Percentiles rank a stretch among this genome's conserved stretches.
Evolutionary conservation across 148 eudicot species (phyloP).

Genomic region (Chenopodium formosanum): DNA sequence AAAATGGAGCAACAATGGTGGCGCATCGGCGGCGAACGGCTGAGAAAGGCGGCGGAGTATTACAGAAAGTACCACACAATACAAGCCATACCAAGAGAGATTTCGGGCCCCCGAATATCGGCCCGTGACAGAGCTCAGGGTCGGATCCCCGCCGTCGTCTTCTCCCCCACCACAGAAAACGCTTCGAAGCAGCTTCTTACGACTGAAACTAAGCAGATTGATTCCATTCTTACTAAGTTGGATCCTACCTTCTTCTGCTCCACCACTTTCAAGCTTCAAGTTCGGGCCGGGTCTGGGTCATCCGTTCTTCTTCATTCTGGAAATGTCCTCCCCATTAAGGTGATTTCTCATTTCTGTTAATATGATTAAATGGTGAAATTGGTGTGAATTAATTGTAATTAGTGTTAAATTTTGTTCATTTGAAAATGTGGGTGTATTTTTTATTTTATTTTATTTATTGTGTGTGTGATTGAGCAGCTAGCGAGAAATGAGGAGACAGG

Average conservation of each 20-base stretch:
- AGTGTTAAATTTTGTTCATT: too few relatives aligned
- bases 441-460: neutral
- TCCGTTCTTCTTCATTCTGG: slow-evolving; percentile 54
- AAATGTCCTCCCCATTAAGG: slow-evolving; percentile 79
- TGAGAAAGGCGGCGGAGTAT: slow-evolving; percentile 24
- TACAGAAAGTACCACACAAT: slow-evolving; percentile 62
- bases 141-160: slow-evolving; percentile 82
- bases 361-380: neutral
- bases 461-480: slow-evolving; percentile 39
- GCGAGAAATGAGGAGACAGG: slow-evolving; percentile 72
- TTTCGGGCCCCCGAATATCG: slow-evolving; percentile 54
- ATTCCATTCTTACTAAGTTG: slow-evolving; percentile 51
- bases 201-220: slow-evolving; percentile 80
- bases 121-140: slow-evolving; percentile 73
- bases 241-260: slow-evolving; percentile 67
- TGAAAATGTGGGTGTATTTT: too few relatives aligned
- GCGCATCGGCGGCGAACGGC: slow-evolving; percentile 51
- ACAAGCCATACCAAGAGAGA: slow-evolving; percentile 82
- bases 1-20: slow-evolving; percentile 57
- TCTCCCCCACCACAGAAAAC: slow-evolving; percentile 31
- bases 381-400: neutral
- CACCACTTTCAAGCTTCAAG: slow-evolving; percentile 71
- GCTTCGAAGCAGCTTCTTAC: slow-evolving; percentile 61
- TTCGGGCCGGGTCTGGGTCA: slow-evolving; percentile 92
- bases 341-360: neutral